Base-by-base conservation (phyloP, 2,329 filamentous ascomycete species). In the Didymella sp. region DNA sequence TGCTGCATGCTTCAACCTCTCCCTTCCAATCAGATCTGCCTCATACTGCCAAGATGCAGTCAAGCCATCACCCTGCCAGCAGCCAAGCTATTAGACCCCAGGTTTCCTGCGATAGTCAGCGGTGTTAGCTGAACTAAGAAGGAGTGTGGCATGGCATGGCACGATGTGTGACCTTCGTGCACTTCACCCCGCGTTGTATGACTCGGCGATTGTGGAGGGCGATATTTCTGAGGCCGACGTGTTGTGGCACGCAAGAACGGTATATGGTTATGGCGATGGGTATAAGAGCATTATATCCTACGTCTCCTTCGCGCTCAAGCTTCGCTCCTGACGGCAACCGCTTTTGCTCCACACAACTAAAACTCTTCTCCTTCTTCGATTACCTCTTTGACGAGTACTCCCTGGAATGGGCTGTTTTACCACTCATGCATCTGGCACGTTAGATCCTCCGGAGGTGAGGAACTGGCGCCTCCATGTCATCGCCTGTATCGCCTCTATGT, bases 391-490 rank as follows among this genome's bases (percentile, higher is more conserved):
- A 58, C 19, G 48, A 53, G 33, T 42, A 15, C 50, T 58, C 56
- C 56, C 56, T 56, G 48, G 46, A 53, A 69, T 69, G 67, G 65
- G 67, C 52, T 68, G 67, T 59, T 67, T 69, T 27, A 71, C 56
- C 51, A 72, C 66, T 54, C 70, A 73, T 57, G 71, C 71, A 48
- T 61, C 65, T 19, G 71, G 71, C 44, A 74, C 69, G 56, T 59
- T 70, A 59, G 72, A 74, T 59, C 72, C 72, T 41, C 72, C 70
- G 42, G 68, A 73, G 62, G 72, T 74, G 58, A 70, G 72, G 51
- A 74, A 73, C 45, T 73, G 72, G 72, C 64, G 71, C 40, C 72
- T 73, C 48, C 72, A 73, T 63, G 58, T 72, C 37, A 73, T 73
- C 41, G 70, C 70, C 28, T 57, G 72, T 35, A 72, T 73, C 33